phyloP scores from a whole-genome alignment of 202 grass and related monocot species.

The Elaeis oleifera region DNA sequence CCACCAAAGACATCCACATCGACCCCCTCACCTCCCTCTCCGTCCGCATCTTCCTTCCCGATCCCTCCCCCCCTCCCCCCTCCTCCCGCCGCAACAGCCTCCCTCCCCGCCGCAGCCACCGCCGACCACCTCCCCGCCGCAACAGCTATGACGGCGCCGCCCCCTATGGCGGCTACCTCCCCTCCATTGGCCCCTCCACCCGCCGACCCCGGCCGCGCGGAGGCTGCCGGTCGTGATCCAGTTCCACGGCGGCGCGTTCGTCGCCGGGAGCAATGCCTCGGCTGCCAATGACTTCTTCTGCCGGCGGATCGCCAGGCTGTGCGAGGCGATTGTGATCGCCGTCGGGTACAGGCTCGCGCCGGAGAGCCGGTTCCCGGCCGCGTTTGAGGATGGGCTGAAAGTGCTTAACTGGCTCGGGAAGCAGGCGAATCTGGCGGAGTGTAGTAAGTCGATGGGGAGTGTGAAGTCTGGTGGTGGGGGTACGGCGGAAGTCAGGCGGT shows the following conservation, averaged over 20 bases:
- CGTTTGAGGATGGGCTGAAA: constrained; percentile 55
- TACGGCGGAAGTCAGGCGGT: background rate
- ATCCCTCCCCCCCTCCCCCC: constrained; percentile 24
- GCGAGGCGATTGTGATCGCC: constrained; percentile 62
- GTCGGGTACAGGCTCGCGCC: constrained; percentile 60
- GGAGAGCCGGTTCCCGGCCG: constrained; percentile 49
- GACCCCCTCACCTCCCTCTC: constrained; percentile 53
- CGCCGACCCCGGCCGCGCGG: constrained; percentile 17
- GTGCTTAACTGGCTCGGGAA: constrained; percentile 65
- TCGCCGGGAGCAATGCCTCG: constrained; percentile 35
- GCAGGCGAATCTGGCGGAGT: constrained; percentile 57
- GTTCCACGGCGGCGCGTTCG: constrained; percentile 67
- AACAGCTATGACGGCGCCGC: constrained; percentile 28
- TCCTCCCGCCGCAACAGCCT: constrained; percentile 40
- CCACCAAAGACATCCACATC: constrained; percentile 65
- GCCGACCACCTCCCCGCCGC: constrained; percentile 28
- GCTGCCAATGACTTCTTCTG: constrained; percentile 63
- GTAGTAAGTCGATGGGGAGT: constrained; percentile 29
- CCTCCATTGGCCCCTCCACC: background rate
- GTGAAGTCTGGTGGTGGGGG: constrained; percentile 12
- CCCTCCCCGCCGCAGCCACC: constrained; percentile 10
- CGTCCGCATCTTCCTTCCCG: constrained; percentile 52
- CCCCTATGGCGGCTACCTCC: constrained; percentile 42
- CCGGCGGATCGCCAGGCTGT: constrained; percentile 44
- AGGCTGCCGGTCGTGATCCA: constrained; percentile 56